These are phyloP conservation scores for Podospora fimiseda DNA, from an alignment of 495 filamentous ascomycete genomes.

Conservation along the genomic window DNA sequence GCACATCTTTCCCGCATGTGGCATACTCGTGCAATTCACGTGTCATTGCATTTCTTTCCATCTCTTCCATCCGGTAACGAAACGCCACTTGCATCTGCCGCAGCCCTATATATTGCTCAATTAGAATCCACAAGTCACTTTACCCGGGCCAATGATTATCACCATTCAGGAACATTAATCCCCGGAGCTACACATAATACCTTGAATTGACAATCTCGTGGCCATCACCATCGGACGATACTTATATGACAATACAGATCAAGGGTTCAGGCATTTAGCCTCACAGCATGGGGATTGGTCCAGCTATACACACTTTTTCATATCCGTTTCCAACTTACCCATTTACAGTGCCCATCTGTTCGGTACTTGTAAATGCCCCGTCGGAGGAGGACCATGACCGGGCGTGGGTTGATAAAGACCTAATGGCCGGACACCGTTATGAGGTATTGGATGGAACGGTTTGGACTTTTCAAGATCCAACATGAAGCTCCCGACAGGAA, in stretches of 20 bases:
- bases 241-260: background rate
- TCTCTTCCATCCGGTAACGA: no score
- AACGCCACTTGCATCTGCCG: no score
- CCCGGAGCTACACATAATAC: no score
- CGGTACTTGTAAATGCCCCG: slow-evolving; percentile 9
- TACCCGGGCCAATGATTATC: background rate
- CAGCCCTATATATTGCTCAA: background rate
- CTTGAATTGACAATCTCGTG: no score
- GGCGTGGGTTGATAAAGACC: background rate
- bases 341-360: slow-evolving; percentile 10
- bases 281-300: slow-evolving; percentile 1
- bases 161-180: no score
- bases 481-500: slow-evolving; percentile 17
- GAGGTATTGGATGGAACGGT: background rate
- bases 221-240: slow-evolving; percentile 1
- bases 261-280: slow-evolving; percentile 8
- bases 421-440: background rate
- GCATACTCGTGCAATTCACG: no score
- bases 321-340: slow-evolving; percentile 7
- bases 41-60: no score
- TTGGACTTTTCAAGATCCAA: background rate
- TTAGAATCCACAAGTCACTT: background rate
- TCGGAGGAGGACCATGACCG: background rate
- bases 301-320: slow-evolving; percentile 1
- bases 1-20: no score